Base-by-base conservation (phyloP, 176 grass and related monocot genomes). In the Cenchrus fungigraminus region DNA sequence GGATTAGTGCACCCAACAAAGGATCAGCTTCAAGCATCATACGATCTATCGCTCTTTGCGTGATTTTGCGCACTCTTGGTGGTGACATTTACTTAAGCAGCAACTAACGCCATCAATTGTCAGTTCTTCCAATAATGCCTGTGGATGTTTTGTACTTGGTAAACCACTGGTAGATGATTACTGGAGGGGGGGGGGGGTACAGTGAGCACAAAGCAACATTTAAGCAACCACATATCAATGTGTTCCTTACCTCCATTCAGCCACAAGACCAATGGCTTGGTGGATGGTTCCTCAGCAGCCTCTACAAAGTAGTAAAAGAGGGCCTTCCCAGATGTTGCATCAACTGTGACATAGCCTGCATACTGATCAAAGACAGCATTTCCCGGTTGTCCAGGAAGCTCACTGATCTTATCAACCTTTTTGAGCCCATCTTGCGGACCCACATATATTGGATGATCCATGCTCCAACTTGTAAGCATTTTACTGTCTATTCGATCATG, bases 231-330 rank as follows among this genome's bases (percentile, higher is more conserved):
- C 47, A 56, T 74, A 50, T 0, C 69, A 87, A 65, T 57, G 53
- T 31, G 42, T 51, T 82, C 84, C 86, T 89, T 69, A 89, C 89
- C 92, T 94, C 92, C 90, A 72, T 92, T 95, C 16, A 94, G 54
- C 90, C 92, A 94, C 67, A 94, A 34, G 37, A 94, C 81, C 73
- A 94, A 86, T 40, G 92, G 92, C 40, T 84, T 89, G 13, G 74
- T 79, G 43, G 79, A 83, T 61, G 81, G 55, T 76, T 87, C 40
- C 46, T 85, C 6, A 62, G 60, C 28, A 51, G 85, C 82, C 77
- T 95, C 85, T 8, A 19, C 87, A 29, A 94, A 94, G 82, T 92
- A 92, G 78, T 92, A 94, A 83, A 94, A 90, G 34, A 92, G 81
- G 6, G 87, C 80, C 81, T 84, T 90, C 16, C 87, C 89, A 22